Conservation (phyloP, 371 early-diverging fungal species). For the Mortierella sp. region DNA sequence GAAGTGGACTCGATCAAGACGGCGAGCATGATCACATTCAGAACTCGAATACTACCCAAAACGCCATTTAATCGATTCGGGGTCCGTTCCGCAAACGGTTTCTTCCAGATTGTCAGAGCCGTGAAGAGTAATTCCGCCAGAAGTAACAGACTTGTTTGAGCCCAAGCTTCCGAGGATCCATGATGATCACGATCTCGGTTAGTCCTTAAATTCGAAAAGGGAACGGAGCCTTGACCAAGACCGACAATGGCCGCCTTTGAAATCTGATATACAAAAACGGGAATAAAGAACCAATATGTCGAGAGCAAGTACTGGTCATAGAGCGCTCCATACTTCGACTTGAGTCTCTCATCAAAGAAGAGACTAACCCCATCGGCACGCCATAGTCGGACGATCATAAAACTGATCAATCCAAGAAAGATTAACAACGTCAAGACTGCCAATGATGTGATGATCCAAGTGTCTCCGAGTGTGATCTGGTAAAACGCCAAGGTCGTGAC, state of each 20-base stretch:
- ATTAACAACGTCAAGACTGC: constrained; percentile 35
- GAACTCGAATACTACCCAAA: constrained; percentile 30
- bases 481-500: constrained; percentile 53
- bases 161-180: constrained; percentile 28
- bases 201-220: neutral
- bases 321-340: constrained; percentile 48
- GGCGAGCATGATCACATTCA: constrained; percentile 38
- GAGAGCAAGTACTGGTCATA: constrained; percentile 52
- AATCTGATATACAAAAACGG: constrained; percentile 37
- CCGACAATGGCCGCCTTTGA: constrained; percentile 50
- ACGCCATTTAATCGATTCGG: constrained; percentile 35
- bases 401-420: constrained; percentile 32
- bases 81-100: constrained; percentile 30
- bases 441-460: constrained; percentile 32
- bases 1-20: constrained; percentile 29
- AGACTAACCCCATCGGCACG: constrained; percentile 50
- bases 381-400: constrained; percentile 29
- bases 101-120: constrained; percentile 34
- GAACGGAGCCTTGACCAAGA: constrained; percentile 18
- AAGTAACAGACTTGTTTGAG: constrained; percentile 30
- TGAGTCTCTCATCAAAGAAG: constrained; percentile 45
- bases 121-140: constrained; percentile 36
- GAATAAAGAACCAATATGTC: constrained; percentile 54
- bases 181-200: neutral
- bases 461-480: constrained; percentile 47